phyloP scores from a whole-genome alignment of 2,329 filamentous ascomycete genomes.

The Colletotrichum horii region DNA sequence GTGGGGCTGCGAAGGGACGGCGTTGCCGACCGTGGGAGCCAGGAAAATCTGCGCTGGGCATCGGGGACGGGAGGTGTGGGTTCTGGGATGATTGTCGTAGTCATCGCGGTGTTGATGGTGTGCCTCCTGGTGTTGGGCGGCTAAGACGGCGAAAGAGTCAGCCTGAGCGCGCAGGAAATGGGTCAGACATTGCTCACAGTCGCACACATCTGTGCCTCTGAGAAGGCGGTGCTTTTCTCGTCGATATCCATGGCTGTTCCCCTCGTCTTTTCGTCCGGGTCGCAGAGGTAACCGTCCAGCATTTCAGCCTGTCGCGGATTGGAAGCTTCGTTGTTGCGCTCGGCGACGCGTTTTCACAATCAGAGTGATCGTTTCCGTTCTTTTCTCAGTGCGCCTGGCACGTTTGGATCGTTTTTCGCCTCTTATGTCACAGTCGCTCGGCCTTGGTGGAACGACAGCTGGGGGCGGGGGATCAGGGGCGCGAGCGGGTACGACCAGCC shows the following conservation, averaged over 20 bases:
- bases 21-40: conserved; percentile 9
- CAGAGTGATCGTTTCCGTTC: neutral
- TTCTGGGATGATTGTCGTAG: conserved; percentile 12
- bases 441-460: neutral
- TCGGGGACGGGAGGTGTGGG: conserved; percentile 3
- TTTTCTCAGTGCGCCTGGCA: neutral
- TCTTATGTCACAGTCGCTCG: neutral
- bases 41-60: conserved; percentile 3
- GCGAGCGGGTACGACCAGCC: conserved; percentile 75
- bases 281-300: neutral
- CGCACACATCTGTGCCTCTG: conserved; percentile 9
- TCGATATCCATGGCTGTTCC: conserved; percentile 9
- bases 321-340: neutral
- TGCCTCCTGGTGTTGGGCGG: neutral
- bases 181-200: neutral
- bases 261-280: neutral
- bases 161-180: neutral
- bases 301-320: neutral
- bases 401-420: neutral
- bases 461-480: conserved; percentile 44
- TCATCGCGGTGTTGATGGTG: conserved; percentile 15
- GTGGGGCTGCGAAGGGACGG: conserved; percentile 15
- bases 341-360: neutral
- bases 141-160: neutral
- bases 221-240: conserved; percentile 17